These are phyloP conservation scores for Amanita muscaria DNA, from an alignment of 768 basidiomycete genomes.

Conservation along the genomic window DNA sequence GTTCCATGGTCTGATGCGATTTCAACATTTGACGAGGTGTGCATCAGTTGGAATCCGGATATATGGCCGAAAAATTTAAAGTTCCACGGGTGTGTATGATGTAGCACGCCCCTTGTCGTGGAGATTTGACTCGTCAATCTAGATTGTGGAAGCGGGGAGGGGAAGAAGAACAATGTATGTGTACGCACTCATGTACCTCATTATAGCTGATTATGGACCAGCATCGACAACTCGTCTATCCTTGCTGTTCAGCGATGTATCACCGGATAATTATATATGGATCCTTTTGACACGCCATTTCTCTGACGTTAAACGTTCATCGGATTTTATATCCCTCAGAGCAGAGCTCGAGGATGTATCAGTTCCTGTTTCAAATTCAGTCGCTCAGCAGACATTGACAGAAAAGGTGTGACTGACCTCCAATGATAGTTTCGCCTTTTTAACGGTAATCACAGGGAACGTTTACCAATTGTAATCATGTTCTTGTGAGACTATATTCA, in stretches of 20 bases:
- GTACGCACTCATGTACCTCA: no score
- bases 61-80: constrained; percentile 39
- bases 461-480: constrained; percentile 45
- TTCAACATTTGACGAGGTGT: constrained; percentile 67
- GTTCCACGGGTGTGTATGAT: constrained; percentile 58
- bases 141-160: constrained; percentile 35
- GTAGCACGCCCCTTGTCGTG: background rate
- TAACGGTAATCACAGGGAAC: constrained; percentile 26
- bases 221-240: constrained; percentile 29
- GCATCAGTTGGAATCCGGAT: constrained; percentile 80
- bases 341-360: constrained; percentile 39
- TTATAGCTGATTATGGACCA: constrained; percentile 11
- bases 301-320: constrained; percentile 42
- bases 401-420: constrained; percentile 25
- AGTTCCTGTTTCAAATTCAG: constrained; percentile 9
- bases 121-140: constrained; percentile 15
- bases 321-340: constrained; percentile 63
- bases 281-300: constrained; percentile 75
- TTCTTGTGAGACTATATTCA: constrained; percentile 26
- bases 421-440: background rate
- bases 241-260: constrained; percentile 23
- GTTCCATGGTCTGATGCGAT: constrained; percentile 77
- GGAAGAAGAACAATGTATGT: constrained; percentile 23
- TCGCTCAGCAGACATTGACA: constrained; percentile 26
- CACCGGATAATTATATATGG: constrained; percentile 46